Evolutionary conservation across 768 basidiomycete species (phyloP), one percentile per base, ranked within the genome.

Genomic region (Gymnopilus dilepis): DNA sequence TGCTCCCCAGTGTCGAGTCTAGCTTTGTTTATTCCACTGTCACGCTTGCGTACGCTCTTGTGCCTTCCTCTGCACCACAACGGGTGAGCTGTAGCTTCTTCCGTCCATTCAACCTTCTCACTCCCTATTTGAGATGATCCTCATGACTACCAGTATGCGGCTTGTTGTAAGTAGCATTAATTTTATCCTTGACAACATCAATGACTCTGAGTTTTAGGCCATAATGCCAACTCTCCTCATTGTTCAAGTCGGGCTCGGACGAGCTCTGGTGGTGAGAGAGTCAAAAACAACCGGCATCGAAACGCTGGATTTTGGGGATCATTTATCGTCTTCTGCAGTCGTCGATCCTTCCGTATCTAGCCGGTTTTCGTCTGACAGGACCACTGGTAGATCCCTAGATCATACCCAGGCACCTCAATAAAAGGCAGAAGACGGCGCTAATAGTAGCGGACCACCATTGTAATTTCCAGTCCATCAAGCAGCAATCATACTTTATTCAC

Each of bases 201-300:
- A 22, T 26, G 24, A 13, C n/a, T 2, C 26, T 33, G 6, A 8
- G 17, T 17, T 31, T 1, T 43, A 71, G 72, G 65, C 66, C 6
- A 69, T 73, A 15, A 70, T 69, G 62, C 72, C 72, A 13, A 69
- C 72, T 21, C 61, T 70, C 6, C 54, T 73, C 47, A 67, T 73
- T 24, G 72, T 73, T n/a, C 70, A 71, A 60, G 60, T 73, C 21
- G 72, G 69, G 8, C 58, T 68, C 17, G 59, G 60, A 19, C 54
- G 59, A 19, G 47, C 31, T 30, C n/a, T 50, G 4, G 47, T 54
- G 9, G 34, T 60, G 17, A 17, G 22, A 21, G 59, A 59, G 52
- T 43, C 56, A 6, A 47, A 47, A 11, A 21, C 37, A 17, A 28
- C 41, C 15, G 26, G 37, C 0, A 56, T 61, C 3, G 47, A 50